phyloP scores from a whole-genome alignment of 2,329 filamentous ascomycete genomes.

The Fusarium tricinctum region DNA sequence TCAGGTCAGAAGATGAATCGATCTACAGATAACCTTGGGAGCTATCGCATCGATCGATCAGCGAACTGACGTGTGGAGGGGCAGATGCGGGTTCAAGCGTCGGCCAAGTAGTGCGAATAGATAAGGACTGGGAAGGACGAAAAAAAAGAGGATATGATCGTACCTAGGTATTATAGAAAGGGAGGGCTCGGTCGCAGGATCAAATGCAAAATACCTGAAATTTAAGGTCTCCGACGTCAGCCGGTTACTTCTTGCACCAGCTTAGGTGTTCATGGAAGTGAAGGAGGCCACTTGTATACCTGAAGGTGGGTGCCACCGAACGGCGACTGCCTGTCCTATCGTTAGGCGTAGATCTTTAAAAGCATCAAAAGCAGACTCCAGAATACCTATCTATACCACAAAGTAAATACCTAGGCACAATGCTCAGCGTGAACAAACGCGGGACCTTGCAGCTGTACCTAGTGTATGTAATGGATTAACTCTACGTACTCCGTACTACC shows the following conservation, averaged over 20 bases:
- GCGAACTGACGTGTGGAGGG: slow-evolving; percentile 15
- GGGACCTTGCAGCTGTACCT: slow-evolving; percentile 13
- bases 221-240: slow-evolving; percentile 32
- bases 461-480: not conserved
- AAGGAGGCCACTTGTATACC: too few relatives aligned
- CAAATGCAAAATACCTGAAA: slow-evolving; percentile 1
- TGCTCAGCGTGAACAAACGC: not conserved
- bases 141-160: not conserved
- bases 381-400: not conserved
- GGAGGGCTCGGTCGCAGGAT: not conserved
- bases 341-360: not conserved
- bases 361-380: not conserved
- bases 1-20: slow-evolving; percentile 3
- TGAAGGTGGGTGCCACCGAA: slow-evolving; percentile 9
- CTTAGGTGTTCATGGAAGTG: too few relatives aligned
- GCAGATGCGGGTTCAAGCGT: not conserved
- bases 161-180: not conserved
- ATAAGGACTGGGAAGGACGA: not conserved
- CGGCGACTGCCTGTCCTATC: slow-evolving; percentile 20
- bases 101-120: not conserved
- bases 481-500: too few relatives aligned
- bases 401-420: not conserved
- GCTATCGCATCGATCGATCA: slow-evolving; percentile 5
- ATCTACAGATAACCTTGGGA: not conserved
- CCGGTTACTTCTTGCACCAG: slow-evolving; percentile 24